Evolutionary conservation across 2,329 filamentous ascomycete genomes (phyloP), one percentile per base, ranked within the genome.

Genomic region (Colletotrichum cereale): DNA sequence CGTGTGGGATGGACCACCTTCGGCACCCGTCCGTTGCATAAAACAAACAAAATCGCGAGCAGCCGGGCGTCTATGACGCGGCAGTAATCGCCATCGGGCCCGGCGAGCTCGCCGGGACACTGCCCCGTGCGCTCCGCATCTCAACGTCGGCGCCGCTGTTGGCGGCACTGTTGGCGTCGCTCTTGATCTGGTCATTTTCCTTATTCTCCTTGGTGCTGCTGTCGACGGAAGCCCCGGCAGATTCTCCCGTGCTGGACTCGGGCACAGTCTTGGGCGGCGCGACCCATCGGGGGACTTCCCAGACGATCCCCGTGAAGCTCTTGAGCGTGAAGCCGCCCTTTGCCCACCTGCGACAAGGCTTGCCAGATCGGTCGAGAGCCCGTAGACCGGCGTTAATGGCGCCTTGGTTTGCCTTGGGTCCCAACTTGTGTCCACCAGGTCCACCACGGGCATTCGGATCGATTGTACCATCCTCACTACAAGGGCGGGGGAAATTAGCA

Each of bases 331-430:
- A 94, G 67, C 91, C 89, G 74, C 94, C 94, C 81, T 91, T 93
- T 79, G 90, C 87, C 96, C 96, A 99, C 80, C 91, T 95, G 75
- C 96, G 93, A 82, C 95, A 98, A 12, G 96, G 95, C 78, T 96
- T 93, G 75, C 96, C 96, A 10, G 93, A 93, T 73, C 96, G 92
- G 82, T 99, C 96, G 74, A 99, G 92, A 16, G 96, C 96, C 66
- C 96, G 94, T 61, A 99, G 91, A 63, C 94, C 94, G 66, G 96
- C 96, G 80, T 99, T 99, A 87, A 99, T 99, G 71, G 96, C 96
- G 74, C 96, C 96, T 78, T 96, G 93, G 81, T 98, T 98, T 62
- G 96, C 96, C 82, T 98, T 98, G 75, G 96, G 96, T 4, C 96
- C 96, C 34, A 98, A 91, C 81, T 97, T 97, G 83, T 96, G 93